Conservation (phyloP, 2,329 filamentous ascomycete genomes). For the Xylaria multiplex region DNA sequence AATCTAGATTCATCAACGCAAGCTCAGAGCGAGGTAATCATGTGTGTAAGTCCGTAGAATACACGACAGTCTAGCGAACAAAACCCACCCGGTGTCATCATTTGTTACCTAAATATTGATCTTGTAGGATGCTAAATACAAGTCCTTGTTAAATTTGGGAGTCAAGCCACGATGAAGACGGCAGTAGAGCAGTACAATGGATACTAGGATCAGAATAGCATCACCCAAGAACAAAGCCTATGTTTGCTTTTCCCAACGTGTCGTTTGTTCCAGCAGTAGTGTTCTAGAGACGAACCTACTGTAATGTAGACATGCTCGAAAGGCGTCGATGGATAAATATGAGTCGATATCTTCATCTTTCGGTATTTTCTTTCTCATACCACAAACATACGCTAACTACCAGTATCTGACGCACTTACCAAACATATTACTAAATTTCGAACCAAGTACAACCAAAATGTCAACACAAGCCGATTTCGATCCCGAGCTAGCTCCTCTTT, state of each 20-base stretch:
- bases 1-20: too few relatives aligned
- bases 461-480: not conserved
- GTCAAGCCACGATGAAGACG: not conserved
- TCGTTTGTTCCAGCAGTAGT: not conserved
- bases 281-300: not conserved
- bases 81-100: too few relatives aligned
- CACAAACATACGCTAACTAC: not conserved
- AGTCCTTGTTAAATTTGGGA: not conserved
- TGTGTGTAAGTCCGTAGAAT: not conserved
- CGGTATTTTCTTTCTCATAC: not conserved
- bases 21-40: too few relatives aligned
- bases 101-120: not conserved
- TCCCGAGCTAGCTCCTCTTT: not conserved
- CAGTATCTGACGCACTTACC: not conserved
- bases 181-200: not conserved
- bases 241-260: not conserved
- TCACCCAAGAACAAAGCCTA: not conserved
- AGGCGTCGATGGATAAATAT: not conserved
- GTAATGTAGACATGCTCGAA: not conserved
- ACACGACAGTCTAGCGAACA: not conserved
- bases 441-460: not conserved
- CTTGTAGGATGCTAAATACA: not conserved
- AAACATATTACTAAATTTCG: not conserved
- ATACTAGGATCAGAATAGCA: too few relatives aligned
- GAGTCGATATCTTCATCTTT: not conserved